Conservation (phyloP, 2,329 filamentous ascomycete genomes). For the Fonsecaea multimorphosa region DNA sequence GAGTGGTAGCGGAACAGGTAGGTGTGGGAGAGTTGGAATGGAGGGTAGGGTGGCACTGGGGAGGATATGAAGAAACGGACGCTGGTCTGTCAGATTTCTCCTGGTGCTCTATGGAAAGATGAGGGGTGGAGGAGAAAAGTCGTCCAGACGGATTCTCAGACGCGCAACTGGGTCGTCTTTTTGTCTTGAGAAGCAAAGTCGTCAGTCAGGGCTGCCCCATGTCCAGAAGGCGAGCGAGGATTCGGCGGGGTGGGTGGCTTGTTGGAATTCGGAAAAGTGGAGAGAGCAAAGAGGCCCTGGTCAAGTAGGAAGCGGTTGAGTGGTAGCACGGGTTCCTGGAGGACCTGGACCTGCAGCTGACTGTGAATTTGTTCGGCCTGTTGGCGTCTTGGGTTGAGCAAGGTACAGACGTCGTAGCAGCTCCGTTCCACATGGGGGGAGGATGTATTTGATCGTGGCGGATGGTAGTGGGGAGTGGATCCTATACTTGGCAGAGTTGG, state of each 20-base stretch:
- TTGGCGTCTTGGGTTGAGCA: conserved; percentile 23
- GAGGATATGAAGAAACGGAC: conserved; percentile 27
- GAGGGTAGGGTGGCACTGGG: conserved; percentile 24
- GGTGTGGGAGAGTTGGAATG: conserved; percentile 22
- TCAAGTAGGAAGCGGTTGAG: conserved; percentile 12
- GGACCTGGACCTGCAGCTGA: conserved; percentile 30
- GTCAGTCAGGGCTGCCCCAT: conserved; percentile 33
- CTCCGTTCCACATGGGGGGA: conserved; percentile 21
- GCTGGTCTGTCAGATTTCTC: conserved; percentile 15
- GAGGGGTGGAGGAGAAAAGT: conserved; percentile 18
- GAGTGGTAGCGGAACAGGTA: conserved; percentile 1
- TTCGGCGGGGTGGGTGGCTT: conserved; percentile 29
- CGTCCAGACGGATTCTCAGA: conserved; percentile 22
- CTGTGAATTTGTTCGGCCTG: conserved; percentile 21
- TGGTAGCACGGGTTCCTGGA: conserved; percentile 29
- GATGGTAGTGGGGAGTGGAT: conserved; percentile 18
- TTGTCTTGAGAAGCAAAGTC: conserved; percentile 22
- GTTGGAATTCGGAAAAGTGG: conserved; percentile 25
- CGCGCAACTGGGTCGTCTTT: conserved; percentile 23
- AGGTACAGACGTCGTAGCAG: conserved; percentile 23
- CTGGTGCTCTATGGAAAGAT: conserved; percentile 5
- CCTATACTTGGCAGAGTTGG: conserved; percentile 10
- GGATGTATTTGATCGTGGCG: conserved; percentile 14
- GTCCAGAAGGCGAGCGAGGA: conserved; percentile 20
- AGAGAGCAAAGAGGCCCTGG: conserved; percentile 3